Evolutionary conservation across 2,329 filamentous ascomycete genomes (phyloP), one percentile per base, ranked within the genome.

Genomic region (Aspergillus sp.): DNA sequence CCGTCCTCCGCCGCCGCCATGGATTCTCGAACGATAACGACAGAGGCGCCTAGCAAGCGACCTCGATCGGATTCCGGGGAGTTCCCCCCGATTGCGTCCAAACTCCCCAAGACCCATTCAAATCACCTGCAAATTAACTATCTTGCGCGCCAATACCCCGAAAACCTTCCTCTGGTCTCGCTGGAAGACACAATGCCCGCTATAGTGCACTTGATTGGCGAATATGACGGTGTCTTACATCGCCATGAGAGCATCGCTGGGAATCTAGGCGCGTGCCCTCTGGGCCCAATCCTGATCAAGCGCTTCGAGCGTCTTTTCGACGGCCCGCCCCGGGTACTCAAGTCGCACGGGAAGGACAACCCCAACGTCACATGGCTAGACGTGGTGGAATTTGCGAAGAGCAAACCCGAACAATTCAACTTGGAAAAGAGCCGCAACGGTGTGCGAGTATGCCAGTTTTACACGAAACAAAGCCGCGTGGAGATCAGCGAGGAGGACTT

Each of bases 401-500:
- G 86, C 62, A 92, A 91, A 62, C 90, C 91, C 0, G 83, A 86
- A 63, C 90, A 93, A 55, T 95, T 96, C 73, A 83, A 85, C 35
- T 77, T 96, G 52, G 86, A 85, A 55, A 86, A 89, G 57, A 83
- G 84, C 61, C 81, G 85, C 45, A 88, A 90, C 63, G 89, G 89
- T 19, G 78, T 84, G 53, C 84, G 88, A 47, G 86, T 89, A 53
- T 96, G 91, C 70, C 90, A 91, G 62, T 95, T 96, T 73, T 86
- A 87, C 68, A 87, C 91, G 62, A 92, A 92, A 69, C 90, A 92
- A 60, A 84, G 88, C 63, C 85, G 90, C 48, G 88, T 96, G 8
- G 90, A 96, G 76, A 93, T 96, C 60, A 87, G 86, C 17, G 91
- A 96, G 72, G 91, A 96, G 71, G 91, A 96, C 70, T 96, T 88